Conservation (phyloP, 805 yeast genomes). For the Wickerhamomyces ciferrii region DNA sequence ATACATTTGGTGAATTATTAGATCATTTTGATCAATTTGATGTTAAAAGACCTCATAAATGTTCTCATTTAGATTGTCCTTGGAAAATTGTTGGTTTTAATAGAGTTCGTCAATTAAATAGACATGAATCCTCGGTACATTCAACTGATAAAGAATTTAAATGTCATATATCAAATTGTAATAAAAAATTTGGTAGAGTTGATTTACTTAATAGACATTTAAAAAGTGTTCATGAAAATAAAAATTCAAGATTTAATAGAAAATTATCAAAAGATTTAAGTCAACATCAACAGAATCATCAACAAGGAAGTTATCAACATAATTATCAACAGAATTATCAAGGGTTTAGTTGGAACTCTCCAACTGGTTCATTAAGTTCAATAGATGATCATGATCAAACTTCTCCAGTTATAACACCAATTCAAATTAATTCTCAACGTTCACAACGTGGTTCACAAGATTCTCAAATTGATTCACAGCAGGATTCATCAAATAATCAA, state of each 20-base stretch:
- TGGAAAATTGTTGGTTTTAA: conserved; percentile 37
- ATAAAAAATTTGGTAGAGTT: conserved; percentile 48
- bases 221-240: conserved; percentile 32
- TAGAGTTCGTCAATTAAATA: conserved; percentile 27
- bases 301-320: neutral
- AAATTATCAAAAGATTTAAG: conserved; percentile 15
- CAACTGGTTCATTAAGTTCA: neutral
- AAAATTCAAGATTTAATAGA: conserved; percentile 32
- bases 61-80: conserved; percentile 30
- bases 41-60: conserved; percentile 27
- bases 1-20: conserved; percentile 25
- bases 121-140: conserved; percentile 25
- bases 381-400: neutral
- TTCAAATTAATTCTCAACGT: too few relatives aligned
- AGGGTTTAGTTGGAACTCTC: neutral
- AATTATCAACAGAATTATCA: neutral
- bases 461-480: neutral
- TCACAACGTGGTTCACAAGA: too few relatives aligned
- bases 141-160: conserved; percentile 35
- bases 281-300: conserved; percentile 3
- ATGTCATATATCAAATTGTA: conserved; percentile 77
- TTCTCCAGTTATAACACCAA: neutral
- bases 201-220: conserved; percentile 31
- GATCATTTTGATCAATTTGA: conserved; percentile 29
- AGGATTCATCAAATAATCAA: neutral